Percentiles rank a stretch among this genome's conserved stretches.
Conservation (phyloP, 129 eudicot genomes). For the carrot (Daucus carota) region DH1_v3.0 NC_030381.2:53810001-53810500, state of each 20-base stretch:
- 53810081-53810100: conserved; percentile 12
- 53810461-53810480: background rate
- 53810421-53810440: background rate
- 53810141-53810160: background rate
- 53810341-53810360: background rate
- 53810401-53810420: background rate
- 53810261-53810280: background rate
- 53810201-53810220: background rate
- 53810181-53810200: background rate
- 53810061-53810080: conserved; percentile 25
- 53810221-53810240: background rate
- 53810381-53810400: background rate
- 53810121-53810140: background rate
- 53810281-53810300: background rate
- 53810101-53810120: background rate
- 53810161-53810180: background rate
- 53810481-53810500: background rate
- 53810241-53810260: background rate
- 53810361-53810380: background rate
- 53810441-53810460: too few relatives aligned
- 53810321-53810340: background rate
- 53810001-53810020: conserved; percentile 19
- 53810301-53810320: background rate
- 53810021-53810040: conserved; percentile 58
- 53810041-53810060: conserved; percentile 32